Base-by-base conservation (phyloP, 257 asterid genomes). In the Datura wrightii region DNA sequence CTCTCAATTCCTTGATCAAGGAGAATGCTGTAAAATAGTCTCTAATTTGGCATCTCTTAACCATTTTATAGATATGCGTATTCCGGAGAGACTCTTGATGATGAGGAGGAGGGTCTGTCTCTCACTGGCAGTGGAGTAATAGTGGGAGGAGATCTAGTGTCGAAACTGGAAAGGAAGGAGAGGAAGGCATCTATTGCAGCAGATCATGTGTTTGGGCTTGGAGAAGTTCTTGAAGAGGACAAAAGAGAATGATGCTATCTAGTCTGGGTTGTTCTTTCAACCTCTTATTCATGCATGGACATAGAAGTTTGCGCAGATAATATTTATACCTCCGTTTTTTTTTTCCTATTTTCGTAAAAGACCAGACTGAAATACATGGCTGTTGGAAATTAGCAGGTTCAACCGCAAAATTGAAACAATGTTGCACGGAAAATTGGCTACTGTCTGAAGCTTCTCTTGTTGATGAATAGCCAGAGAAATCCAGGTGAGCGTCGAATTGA, bases 61-160 rank as follows among this genome's bases (percentile, higher is more conserved):
- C 59, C 10, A 62, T 37, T 41, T 36, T 86, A 90, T 88, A 95
- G 99, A 92, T 95, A 94, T 9, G 95, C 98, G 8, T 94, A 95
- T 65, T 85, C 88, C 2, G 92, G 87, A 14, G 99, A 97, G 92
- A 91, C 93, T 4, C 97, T 93, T 42, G 98, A 94, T 34, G 98
- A 96, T 24, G 99, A 95, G 1, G 99, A 96, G 85, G 98, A 94
- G 86, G 97, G 94, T 42, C 84, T 97, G 71, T 84, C 97, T 34
- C 93, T 97, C 79, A 97, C 97, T 1, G 90, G 90, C 56, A 89
- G 86, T 8, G 94, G 94, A 69, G 94, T 89, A 39, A 84, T 89
- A 84, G 93, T 89, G 58, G 90, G 90, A 8, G 98, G 97, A 90
- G 99, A 96, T 54, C 85, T 92, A 85, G 84, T 88, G 67, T 89